Evolutionary conservation across 1,284 basidiomycete genomes (phyloP), one percentile per base, ranked within the genome.

Genomic region (Wolfiporia cocos): DNA sequence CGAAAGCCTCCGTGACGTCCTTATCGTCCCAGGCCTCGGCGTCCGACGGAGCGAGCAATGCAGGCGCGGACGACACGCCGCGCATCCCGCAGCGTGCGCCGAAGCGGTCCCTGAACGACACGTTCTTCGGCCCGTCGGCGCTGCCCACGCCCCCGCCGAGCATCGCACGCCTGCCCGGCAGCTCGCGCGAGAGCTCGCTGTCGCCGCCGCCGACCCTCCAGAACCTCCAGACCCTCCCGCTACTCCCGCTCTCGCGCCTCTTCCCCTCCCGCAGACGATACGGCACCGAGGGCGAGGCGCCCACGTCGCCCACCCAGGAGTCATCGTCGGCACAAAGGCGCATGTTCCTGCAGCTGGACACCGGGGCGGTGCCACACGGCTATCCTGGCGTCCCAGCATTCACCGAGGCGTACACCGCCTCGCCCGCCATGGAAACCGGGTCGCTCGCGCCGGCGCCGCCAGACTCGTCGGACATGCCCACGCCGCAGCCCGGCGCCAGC

Each of bases 191-290:
- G 24, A 53, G 42, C 39, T 56, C 61, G 9, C 51, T 41, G n/a
- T 53, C 58, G 3, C 57, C 59, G 2, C 55, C 54, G 2, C 40
- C 49, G 11, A 47, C 50, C 15, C 44, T 46, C 20, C 32, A 46
- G 10, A 42, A 48, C 6, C 44, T 46, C 20, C 32, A 46, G 10
- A 42, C 49, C 6, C 54, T 62, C 9, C 59, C 59, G 5, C 51
- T 19, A 7, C 11, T 21, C 15, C 58, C 7, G 20, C 43, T 64
- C 4, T 50, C 59, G 11, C 55, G 63, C 5, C 50, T 65, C 34
- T 64, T 65, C 44, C 63, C 63, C 15, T 64, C 61, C 17, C 61
- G 63, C 26, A 44, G 49, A 37, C 50, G 56, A 18, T 59, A 59
- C 41, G 54, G 52, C 6, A 48, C 49, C 3, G 52, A 56, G 24